These are phyloP conservation scores for Ophiorrhiza pumila DNA, from an alignment of 257 asterid genomes.

Conservation along the genomic window DNA sequence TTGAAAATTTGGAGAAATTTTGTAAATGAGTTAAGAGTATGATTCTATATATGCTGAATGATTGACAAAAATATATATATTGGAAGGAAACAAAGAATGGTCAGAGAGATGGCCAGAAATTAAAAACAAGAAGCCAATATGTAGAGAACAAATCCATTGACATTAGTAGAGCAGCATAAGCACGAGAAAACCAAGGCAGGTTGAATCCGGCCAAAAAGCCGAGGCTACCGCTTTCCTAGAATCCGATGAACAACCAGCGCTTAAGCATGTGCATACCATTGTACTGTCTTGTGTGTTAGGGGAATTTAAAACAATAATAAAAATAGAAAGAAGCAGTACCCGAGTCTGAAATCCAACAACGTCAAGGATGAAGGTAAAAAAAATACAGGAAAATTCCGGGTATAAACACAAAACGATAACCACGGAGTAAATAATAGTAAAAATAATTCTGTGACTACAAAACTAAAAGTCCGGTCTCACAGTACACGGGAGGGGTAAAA, in stretches of 20 bases:
- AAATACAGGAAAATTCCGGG: background rate
- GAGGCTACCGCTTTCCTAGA: conserved; percentile 16
- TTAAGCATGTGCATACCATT: conserved; percentile 8
- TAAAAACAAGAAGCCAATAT: too few species aligned
- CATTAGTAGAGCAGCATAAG: too few species aligned
- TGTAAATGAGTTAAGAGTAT: too few species aligned
- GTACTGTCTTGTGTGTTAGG: background rate
- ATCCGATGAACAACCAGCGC: conserved; percentile 13
- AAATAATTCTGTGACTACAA: too few species aligned
- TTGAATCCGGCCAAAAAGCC: conserved; percentile 22
- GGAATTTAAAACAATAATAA: background rate
- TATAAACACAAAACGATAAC: background rate
- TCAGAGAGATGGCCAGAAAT: too few species aligned
- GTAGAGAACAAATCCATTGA: too few species aligned
- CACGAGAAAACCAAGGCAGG: conserved; percentile 14
- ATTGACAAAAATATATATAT: too few species aligned
- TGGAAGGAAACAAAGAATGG: too few species aligned
- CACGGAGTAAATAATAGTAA: background rate
- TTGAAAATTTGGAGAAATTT: too few species aligned
- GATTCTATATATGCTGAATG: too few species aligned
- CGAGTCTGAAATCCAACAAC: background rate
- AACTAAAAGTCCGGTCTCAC: background rate
- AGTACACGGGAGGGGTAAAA: background rate
- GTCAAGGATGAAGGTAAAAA: background rate
- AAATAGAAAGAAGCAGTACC: background rate